Base-by-base conservation (phyloP, 2,329 filamentous ascomycete genomes). In the Diaporthe sp. region DNA sequence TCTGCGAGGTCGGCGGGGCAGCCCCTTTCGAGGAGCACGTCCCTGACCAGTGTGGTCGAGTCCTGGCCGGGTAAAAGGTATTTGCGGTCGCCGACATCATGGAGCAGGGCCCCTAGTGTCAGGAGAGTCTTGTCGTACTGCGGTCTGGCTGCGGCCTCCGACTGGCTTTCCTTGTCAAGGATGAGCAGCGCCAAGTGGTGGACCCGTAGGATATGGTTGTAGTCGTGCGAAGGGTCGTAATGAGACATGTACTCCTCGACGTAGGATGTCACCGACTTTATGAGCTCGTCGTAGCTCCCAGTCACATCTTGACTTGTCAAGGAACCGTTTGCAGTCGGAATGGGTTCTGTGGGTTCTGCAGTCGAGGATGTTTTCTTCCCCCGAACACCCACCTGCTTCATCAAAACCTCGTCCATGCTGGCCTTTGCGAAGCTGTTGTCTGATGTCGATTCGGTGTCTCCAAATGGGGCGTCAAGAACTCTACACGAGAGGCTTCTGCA, bases 211-310 rank as follows among this genome's bases (percentile, higher is more conserved):
- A 98, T 94, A 83, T 98, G 96, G 72, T 90, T 87, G 86, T 94
- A 97, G 86, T 98, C 95, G 86, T 98, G 96, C 1, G 95, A 98
- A 65, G 92, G 91, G 85, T 98, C 96, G 85, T 95, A 95, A 77
- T 90, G 88, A 60, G 90, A 87, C 93, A 96, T 96, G 87, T 94
- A 95, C 60, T 88, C 86, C 80, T 91, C 86, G 72, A 95, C 92
- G 82, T 93, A 94, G 55, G 85, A 84, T 25, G 90, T 91, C 76
- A 92, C 90, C 65, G 86, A 81, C 34, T 85, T 83, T 81, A 91
- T 85, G 78, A 94, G 86, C 6, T 44, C 28, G 39, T 61, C 12
- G 2, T 34, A 28, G 20, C 22, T 25, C 17, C 12, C 20, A 44
- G 13, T 9, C 22, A 31, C 44, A 39, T 31, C 13, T 3, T 57